Evolutionary conservation across 805 yeast genomes (phyloP).

Genomic region (Teunomyces cretensis): DNA sequence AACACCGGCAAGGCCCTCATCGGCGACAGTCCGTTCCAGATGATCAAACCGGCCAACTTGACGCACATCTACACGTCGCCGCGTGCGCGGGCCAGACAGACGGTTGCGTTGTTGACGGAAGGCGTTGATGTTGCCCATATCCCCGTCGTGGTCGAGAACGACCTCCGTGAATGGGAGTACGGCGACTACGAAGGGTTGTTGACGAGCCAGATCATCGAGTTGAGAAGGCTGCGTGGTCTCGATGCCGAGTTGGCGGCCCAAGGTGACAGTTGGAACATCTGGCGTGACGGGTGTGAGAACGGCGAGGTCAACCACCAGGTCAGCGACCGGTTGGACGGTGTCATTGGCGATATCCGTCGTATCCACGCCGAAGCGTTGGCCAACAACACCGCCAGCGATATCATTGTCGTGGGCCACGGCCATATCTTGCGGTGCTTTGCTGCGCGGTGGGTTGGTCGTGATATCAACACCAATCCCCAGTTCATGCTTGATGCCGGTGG

Average conservation of each 20-base stretch:
- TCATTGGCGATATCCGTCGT: constrained; percentile 62
- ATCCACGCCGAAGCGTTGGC: constrained; percentile 58
- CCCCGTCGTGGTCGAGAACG: constrained; percentile 52
- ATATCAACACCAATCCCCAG: constrained; percentile 67
- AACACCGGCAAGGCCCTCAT: constrained; percentile 72
- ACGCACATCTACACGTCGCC: constrained; percentile 78
- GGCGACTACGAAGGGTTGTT: constrained; percentile 91
- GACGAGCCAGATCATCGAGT: constrained; percentile 62
- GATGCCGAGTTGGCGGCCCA: constrained; percentile 8
- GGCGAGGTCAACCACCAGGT: constrained; percentile 76
- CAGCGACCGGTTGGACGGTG: constrained; percentile 66
- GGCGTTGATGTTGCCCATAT: constrained; percentile 43
- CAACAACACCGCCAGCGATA: constrained; percentile 59
- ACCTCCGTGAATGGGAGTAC: constrained; percentile 92
- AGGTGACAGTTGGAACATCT: constrained; percentile 66
- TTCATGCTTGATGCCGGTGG: constrained; percentile 94
- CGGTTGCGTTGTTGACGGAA: constrained; percentile 63
- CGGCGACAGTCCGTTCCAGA: constrained; percentile 48
- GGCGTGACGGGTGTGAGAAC: constrained; percentile 91
- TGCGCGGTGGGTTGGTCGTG: constrained; percentile 75
- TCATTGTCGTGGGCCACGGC: constrained; percentile 88
- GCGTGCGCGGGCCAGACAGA: constrained; percentile 72
- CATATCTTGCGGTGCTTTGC: constrained; percentile 89
- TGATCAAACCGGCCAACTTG: constrained; percentile 64
- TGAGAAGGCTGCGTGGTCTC: constrained; percentile 61